phyloP scores from a whole-genome alignment of 2,329 filamentous ascomycete genomes.

The Alternaria gaisen region DNA sequence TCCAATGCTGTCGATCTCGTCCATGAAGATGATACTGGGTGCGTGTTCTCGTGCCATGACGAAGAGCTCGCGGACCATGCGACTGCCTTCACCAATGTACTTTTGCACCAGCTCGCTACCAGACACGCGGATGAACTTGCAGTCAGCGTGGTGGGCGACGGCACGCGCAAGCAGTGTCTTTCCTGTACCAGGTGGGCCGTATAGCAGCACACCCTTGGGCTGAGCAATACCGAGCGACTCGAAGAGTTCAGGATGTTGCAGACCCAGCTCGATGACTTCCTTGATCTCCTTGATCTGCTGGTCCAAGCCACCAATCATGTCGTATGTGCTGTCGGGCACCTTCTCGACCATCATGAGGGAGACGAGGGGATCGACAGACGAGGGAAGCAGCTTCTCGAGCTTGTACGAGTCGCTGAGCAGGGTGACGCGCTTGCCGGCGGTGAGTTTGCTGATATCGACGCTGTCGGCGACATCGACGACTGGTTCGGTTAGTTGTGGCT shows the following conservation, averaged over 20 bases:
- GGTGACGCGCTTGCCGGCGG: slow-evolving; percentile 95
- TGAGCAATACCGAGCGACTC: slow-evolving; percentile 99
- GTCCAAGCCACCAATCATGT: slow-evolving; percentile 99
- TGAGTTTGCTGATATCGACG: slow-evolving; percentile 95
- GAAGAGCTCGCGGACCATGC: slow-evolving; percentile 99
- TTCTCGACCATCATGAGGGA: slow-evolving; percentile 99
- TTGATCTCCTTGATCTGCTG: slow-evolving; percentile 99
- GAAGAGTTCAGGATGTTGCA: slow-evolving; percentile 98
- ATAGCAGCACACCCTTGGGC: slow-evolving; percentile 95
- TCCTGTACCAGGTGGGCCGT: slow-evolving; percentile 94
- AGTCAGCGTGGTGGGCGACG: slow-evolving; percentile 97
- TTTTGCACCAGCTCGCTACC: slow-evolving; percentile 98
- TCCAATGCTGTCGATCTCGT: slow-evolving; percentile 98
- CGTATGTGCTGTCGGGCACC: slow-evolving; percentile 98
- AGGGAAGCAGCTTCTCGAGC: slow-evolving; percentile 97
- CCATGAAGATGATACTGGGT: slow-evolving; percentile 99
- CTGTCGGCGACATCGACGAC: slow-evolving; percentile 95
- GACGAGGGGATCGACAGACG: slow-evolving; percentile 96
- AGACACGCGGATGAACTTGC: slow-evolving; percentile 97
- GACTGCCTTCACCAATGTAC: slow-evolving; percentile 97
- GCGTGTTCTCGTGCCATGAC: slow-evolving; percentile 99
- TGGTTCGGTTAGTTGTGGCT: slow-evolving; percentile 51
- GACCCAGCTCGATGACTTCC: slow-evolving; percentile 97
- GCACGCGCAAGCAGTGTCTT: slow-evolving; percentile 96
- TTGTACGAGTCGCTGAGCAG: slow-evolving; percentile 98